Percentiles rank a stretch among this genome's conserved stretches.
These are phyloP conservation scores for Lenzites betulinus DNA, from an alignment of 768 basidiomycete genomes.

Conservation along the genomic window DNA sequence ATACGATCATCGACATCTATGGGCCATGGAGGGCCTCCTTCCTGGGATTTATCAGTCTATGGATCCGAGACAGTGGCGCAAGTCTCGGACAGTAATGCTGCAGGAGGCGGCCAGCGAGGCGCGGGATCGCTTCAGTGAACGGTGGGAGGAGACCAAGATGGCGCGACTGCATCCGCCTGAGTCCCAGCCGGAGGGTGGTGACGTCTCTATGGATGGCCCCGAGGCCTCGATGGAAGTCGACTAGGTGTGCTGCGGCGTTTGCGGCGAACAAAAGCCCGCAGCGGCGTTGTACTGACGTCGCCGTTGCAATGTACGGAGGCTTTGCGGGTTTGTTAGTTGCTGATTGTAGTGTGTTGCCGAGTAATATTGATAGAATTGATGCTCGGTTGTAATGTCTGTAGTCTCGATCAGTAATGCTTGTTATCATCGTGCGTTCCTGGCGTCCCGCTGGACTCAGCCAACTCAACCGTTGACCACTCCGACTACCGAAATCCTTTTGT, in stretches of 20 bases:
- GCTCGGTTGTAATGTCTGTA: slow-evolving; percentile 1
- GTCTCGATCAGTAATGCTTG: background rate
- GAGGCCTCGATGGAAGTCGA: slow-evolving; percentile 13
- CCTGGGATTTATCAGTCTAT: slow-evolving; percentile 70
- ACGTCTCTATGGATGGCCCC: background rate
- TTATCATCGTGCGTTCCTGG: slow-evolving; percentile 2
- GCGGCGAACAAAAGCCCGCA: slow-evolving; percentile 8
- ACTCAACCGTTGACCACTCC: slow-evolving; percentile 16
- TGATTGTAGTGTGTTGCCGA: slow-evolving; percentile 13
- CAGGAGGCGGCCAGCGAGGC: slow-evolving; percentile 56
- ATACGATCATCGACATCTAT: slow-evolving; percentile 53
- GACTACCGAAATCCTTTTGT: slow-evolving; percentile 18
- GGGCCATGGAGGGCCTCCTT: slow-evolving; percentile 71
- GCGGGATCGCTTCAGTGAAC: slow-evolving; percentile 23
- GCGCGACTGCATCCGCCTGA: slow-evolving; percentile 2
- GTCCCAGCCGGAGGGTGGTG: background rate
- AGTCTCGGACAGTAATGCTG: slow-evolving; percentile 55
- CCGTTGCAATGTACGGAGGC: background rate
- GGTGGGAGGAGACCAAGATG: slow-evolving; percentile 27
- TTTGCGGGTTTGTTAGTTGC: background rate
- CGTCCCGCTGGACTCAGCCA: slow-evolving; percentile 3
- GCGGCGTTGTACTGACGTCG: background rate
- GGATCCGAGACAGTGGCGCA: slow-evolving; percentile 64
- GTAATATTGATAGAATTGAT: background rate
- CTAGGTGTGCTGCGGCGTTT: background rate